Base-by-base conservation (phyloP, 768 basidiomycete genomes). In the Mycena filopes region DNA sequence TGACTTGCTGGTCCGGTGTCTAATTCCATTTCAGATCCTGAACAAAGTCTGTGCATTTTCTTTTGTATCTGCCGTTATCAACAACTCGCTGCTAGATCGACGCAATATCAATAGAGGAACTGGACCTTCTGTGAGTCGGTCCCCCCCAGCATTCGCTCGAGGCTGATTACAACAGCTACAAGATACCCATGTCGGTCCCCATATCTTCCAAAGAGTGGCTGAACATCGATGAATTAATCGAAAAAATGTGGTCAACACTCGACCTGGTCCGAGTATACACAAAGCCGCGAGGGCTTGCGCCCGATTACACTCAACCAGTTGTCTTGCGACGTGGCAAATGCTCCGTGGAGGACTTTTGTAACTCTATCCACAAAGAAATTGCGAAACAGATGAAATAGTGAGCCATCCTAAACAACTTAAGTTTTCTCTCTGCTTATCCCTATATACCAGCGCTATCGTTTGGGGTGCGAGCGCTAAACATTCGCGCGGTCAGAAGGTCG, bases 391-490 rank as follows among this genome's bases (percentile, higher is more conserved):
- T 98, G 91, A 97, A 98, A 86, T 95, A 95, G 93, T 95, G 67
- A 73, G 90, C 78, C 5, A 23, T 54, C n/a, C 13, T 28, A 45
- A 23, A 33, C 11, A n/a, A 55, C 29, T 58, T 43, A 28, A 28
- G 21, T 53, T 25, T 33, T 63, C 63, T 55, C 25, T 38, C 40
- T 16, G 3, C 60, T 72, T 31, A 68, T 42, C 28, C 4, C 15
- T 25, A n/a, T 43, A 26, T 36, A 41, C 21, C 33, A 95, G 94
- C 71, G 93, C 94, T 11, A 82, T 96, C 62, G 96, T 99, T 4
- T 99, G 95, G 95, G 97, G 97, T 51, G 84, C 95, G 0, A 97
- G 95, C 68, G 97, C 96, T n/a, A 98, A 98, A 81, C 98, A 99
- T 75, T 83, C 95, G 6, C 85, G 98, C 67, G 98, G 98, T 11